Base-by-base conservation (phyloP, 2,329 filamentous ascomycete genomes). In the Neofusicoccum ribis region DNA sequence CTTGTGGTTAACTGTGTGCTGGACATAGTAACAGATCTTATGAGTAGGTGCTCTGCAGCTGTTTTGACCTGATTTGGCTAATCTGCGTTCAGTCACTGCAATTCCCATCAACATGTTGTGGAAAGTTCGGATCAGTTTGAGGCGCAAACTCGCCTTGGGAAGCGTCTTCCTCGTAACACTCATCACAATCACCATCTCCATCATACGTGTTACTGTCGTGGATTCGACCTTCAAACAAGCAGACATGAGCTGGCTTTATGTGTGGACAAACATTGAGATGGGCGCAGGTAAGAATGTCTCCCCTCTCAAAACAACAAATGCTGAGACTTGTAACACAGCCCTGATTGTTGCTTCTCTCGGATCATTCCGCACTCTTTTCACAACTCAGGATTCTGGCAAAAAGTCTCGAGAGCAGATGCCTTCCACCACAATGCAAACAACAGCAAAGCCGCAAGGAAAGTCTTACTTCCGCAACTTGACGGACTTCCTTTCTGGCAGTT, bases 261-360 rank as follows among this genome's bases (percentile, higher is more conserved):
- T 65, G 47, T 69, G 68, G 68, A 67, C 41, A 43, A 41, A 54
- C 14, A 65, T 68, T 20, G 68, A 68, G n/a, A 34, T 34, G 2
- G 52, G 8, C 31, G 41, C 63, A 17, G 68, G 68, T 69, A 67
- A 31, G 39, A n/a, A 59, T 23, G 20, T 23, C 11, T 31, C 23
- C 27, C 5, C 27, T 31, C 27, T 31, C 27, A 31, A 31, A 31
- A 31, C 27, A 31, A 31, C 27, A 31, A 31, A 31, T 5, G 27
- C 27, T 31, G 6, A 31, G 44, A 20, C 44, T 7, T 23, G 17
- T 15, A 15, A 36, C 27, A 14, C 23, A 59, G 54, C 39, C 23
- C 39, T 59, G 4, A 44, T 44, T 4, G 54, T 59, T 4, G 54
- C 23, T 1, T 44, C 4, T 8, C 54, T 59, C 12, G 54, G 41